Base-by-base conservation (phyloP, 2,329 filamentous ascomycete genomes). In the Fusarium proliferatum region DNA sequence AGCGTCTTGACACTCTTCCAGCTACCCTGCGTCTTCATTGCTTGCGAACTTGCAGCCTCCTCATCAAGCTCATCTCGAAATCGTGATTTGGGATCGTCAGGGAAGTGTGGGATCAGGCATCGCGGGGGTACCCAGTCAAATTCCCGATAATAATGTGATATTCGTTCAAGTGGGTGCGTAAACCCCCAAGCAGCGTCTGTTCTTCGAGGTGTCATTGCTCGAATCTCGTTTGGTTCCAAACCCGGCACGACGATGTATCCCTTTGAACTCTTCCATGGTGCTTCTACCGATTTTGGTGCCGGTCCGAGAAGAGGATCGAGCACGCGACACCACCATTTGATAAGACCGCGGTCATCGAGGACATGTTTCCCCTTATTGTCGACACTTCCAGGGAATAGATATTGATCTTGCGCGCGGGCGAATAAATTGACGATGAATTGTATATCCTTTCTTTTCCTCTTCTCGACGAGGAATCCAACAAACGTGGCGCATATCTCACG, bases 251-350 rank as follows among this genome's bases (percentile, higher is more conserved):
- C 88, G 26, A 98, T 85, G 81, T 97, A 97, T 5, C 92, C 96
- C 67, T 91, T 91, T n/a, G 90, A 86, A 13, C 76, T 79, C 51
- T 82, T 82, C 85, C 87, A 88, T 0, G 78, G 57, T 3, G 71
- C 65, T 28, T 73, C 72, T n/a, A 78, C 76, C 9, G 78, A 76
- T 12, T 64, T 51, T 9, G 84, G 85, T 34, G 88, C 82, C 19
- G 82, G 71, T 57, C 86, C 84, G 16, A 97, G 82, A 7, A 98
- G 85, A 0, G 93, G 93, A 78, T 98, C 92, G 17, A 98, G 84
- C 16, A 96, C 93, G 21, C 90, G 92, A 79, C 95, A 97, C 96
- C 96, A 99, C 96, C 96, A 99, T 78, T 92, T 94, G 26, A 99
- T 94, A 58, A 99, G 85, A 1, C 93, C 94, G 38, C 95, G 88